phyloP scores from a whole-genome alignment of 495 filamentous ascomycete genomes.

The Aspergillus diversus region DNA sequence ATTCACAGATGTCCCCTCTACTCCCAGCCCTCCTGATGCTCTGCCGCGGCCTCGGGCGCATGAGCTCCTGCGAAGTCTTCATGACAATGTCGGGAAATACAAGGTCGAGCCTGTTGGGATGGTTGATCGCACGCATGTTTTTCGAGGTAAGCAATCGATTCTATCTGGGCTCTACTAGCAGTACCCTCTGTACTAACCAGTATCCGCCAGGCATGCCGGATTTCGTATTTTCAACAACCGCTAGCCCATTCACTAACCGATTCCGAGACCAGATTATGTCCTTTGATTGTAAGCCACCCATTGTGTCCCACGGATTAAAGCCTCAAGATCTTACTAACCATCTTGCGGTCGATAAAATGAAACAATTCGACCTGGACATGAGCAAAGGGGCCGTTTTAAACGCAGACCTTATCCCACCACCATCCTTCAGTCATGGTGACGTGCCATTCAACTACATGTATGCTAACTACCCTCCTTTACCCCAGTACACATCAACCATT shows the following conservation, averaged over 20 bases:
- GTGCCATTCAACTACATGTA: conserved; percentile 69
- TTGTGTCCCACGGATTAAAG: conserved; percentile 10
- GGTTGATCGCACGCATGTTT: conserved; percentile 82
- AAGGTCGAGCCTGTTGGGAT: conserved; percentile 70
- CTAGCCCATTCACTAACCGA: conserved; percentile 64
- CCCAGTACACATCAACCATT: neutral
- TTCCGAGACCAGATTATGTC: conserved; percentile 67
- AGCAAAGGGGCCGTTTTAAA: conserved; percentile 58
- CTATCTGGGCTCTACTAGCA: neutral
- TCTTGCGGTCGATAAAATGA: conserved; percentile 63
- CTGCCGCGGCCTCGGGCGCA: conserved; percentile 33
- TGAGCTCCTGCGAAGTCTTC: conserved; percentile 64
- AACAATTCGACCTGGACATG: conserved; percentile 72
- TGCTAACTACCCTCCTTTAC: conserved; percentile 7
- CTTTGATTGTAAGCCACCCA: conserved; percentile 59
- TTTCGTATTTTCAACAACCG: conserved; percentile 71
- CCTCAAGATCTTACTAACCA: neutral
- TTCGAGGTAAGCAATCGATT: conserved; percentile 60
- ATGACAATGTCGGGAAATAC: conserved; percentile 72
- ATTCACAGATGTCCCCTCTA: conserved; percentile 45
- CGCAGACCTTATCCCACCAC: conserved; percentile 78
- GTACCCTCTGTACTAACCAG: neutral
- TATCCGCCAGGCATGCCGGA: conserved; percentile 59
- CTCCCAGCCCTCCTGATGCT: conserved; percentile 11
- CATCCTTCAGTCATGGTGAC: conserved; percentile 67